phyloP scores from a whole-genome alignment of 169 alveolate genomes.

The Cryptosporidium sp. region DNA sequence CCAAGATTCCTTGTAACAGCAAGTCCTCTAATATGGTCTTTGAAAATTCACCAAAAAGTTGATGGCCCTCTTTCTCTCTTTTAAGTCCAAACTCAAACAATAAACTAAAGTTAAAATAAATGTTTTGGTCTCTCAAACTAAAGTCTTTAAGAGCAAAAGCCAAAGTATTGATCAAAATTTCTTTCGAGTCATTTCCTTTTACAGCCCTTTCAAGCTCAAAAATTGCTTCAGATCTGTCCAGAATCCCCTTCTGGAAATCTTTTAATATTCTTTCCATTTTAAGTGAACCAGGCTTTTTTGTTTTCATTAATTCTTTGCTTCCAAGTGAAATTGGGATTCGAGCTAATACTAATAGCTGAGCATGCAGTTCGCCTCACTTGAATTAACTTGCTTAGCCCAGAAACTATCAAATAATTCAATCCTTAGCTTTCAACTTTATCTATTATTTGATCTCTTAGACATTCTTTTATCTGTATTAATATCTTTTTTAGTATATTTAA shows the following conservation, averaged over 20 bases:
- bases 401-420: no score
- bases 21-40: not conserved
- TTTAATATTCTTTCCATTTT: conserved; percentile 31
- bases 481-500: not conserved
- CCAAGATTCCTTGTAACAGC: conserved; percentile 11
- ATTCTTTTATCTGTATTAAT: not conserved
- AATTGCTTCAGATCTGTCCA: conserved; percentile 20
- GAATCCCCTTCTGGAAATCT: conserved; percentile 34
- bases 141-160: conserved; percentile 14
- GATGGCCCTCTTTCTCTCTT: not conserved
- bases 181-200: not conserved
- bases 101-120: not conserved
- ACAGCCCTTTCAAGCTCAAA: not conserved
- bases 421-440: not conserved
- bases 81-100: conserved; percentile 21
- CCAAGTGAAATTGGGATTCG: not conserved
- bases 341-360: not conserved
- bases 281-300: not conserved
- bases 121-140: conserved; percentile 30
- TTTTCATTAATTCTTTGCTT: not conserved
- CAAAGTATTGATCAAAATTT: conserved; percentile 27
- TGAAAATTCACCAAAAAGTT: not conserved
- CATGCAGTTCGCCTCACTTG: not conserved
- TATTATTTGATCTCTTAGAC: not conserved
- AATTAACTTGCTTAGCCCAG: not conserved